Percentiles rank a stretch among this genome's conserved stretches.
Conservation (phyloP, 192 early-diverging fungal species). For the Backusella liffmaniae region DNA sequence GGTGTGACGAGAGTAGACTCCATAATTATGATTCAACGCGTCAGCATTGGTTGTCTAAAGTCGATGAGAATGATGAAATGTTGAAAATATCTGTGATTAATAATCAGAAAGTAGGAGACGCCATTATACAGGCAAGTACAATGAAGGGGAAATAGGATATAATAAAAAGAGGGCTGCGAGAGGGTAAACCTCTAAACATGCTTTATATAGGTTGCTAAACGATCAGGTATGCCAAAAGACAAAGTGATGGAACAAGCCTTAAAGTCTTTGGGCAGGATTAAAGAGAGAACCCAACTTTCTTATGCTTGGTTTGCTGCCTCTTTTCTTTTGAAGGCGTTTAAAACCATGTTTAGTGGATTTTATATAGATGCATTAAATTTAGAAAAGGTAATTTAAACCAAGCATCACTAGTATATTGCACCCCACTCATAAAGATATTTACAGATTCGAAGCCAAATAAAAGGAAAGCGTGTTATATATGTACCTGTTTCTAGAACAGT, state of each 20-base stretch:
- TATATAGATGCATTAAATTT: background rate
- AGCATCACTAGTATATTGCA: no score
- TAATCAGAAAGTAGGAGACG: conserved; percentile 12
- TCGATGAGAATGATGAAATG: conserved; percentile 9
- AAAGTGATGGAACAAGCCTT: conserved; percentile 13
- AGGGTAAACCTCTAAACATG: background rate
- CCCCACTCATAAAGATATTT: background rate
- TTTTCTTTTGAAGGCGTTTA: conserved; percentile 7
- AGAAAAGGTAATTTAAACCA: conserved; percentile 1
- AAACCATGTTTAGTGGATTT: conserved; percentile 22
- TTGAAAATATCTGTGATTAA: conserved; percentile 6
- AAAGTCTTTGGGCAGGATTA: background rate
- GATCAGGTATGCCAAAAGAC: conserved; percentile 12
- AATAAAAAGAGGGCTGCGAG: no score
- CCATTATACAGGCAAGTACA: background rate
- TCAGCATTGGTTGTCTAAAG: background rate
- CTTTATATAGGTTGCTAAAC: conserved; percentile 3
- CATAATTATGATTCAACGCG: background rate
- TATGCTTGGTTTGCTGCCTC: conserved; percentile 24
- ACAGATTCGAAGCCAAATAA: conserved; percentile 10
- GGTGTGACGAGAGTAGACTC: conserved; percentile 6
- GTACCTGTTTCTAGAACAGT: conserved; percentile 20
- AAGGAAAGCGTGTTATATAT: conserved; percentile 21
- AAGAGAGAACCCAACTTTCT: conserved; percentile 19
- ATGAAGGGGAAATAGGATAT: background rate